Base-by-base conservation (phyloP, 352 stramenopile species). In the Elongisporangium senticosum region DNA sequence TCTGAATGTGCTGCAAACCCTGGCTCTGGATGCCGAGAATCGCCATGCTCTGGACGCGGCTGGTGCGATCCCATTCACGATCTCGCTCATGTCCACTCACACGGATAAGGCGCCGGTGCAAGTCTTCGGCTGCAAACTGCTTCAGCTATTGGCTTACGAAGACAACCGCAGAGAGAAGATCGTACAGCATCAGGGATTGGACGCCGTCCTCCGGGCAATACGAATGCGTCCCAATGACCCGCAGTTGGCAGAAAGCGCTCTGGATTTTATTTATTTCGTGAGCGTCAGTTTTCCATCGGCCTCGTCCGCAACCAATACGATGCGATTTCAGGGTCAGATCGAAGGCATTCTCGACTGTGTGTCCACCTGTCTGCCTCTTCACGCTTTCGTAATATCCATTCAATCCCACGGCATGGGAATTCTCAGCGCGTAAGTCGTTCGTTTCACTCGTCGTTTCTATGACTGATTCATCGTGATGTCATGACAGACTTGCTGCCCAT, bases 141-240 rank as follows among this genome's bases (percentile, higher is more conserved):
- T 93, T 2, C 80, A 86, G 62, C 71, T 77, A 37, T 86, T 93
- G 73, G 65, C 67, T 7, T 76, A 84, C 23, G 83, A 90, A 49
- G 73, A 89, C 14, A 60, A 71, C 10, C 67, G 69, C 23, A 90
- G 83, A 56, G 59, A 76, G 13, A 58, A 60, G 2, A 76, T 90
- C n/a, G 26, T 66, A n/a, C 51, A 65, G 3, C 40, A 64, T 11
- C 49, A 67, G 1, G 75, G 77, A 0, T 48, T 93, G 1, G 40
- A 62, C 4, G 56, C 62, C 1, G 54, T 84, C 0, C 66, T 87
- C 1, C 56, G 56, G 0, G 75, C 78, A 5, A 49, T 89, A 1
- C 20, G 59, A 10, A 56, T 33, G 0, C 86, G 82, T 58, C 53
- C 62, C 0, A 63, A 55, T 17, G 72, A 90, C 23, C 23, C 59